A percentile compares a stretch with the other conserved stretches of the same genome.
phyloP scores from a whole-genome alignment of 1,284 basidiomycete genomes.

The Fomitopsis schrenkii region DNA sequence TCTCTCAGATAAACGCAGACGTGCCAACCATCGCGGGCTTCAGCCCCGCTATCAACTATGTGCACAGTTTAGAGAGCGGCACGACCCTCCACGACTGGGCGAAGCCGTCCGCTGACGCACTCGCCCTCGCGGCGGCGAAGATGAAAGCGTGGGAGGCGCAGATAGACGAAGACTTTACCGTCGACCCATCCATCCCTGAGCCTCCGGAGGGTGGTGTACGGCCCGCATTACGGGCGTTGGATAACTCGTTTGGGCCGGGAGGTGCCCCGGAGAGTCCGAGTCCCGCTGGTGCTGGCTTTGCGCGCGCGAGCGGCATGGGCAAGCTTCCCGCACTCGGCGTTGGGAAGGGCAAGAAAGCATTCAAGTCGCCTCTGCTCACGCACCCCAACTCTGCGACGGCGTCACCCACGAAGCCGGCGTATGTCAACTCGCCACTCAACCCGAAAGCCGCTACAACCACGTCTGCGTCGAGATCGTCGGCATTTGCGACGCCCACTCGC shows the following conservation, averaged over 20 bases:
- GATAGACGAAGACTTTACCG: slow-evolving; percentile 26
- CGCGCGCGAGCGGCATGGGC: slow-evolving; percentile 10
- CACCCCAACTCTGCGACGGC: slow-evolving; percentile 9
- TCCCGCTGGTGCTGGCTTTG: slow-evolving; percentile 17
- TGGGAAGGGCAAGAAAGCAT: slow-evolving; percentile 35
- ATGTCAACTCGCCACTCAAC: slow-evolving; percentile 30
- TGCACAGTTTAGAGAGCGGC: neutral
- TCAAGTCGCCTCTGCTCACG: slow-evolving; percentile 51
- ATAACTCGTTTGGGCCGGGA: slow-evolving; percentile 28
- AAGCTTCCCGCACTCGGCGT: slow-evolving; percentile 9
- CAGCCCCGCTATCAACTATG: slow-evolving; percentile 11
- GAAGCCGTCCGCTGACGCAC: slow-evolving; percentile 52
- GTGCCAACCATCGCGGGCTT: slow-evolving; percentile 4
- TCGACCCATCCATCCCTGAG: neutral
- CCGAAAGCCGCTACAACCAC: slow-evolving; percentile 9
- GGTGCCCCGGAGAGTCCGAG: slow-evolving; percentile 21
- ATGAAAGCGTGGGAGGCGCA: slow-evolving; percentile 53
- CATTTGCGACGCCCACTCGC: slow-evolving; percentile 5
- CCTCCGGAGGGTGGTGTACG: slow-evolving; percentile 18
- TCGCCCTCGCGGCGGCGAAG: slow-evolving; percentile 52
- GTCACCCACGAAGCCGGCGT: slow-evolving; percentile 8
- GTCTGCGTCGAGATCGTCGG: slow-evolving; percentile 6
- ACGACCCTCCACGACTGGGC: slow-evolving; percentile 25
- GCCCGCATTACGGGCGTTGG: slow-evolving; percentile 37
- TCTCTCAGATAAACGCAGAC: neutral